These are phyloP conservation scores for Fusarium musae DNA, from an alignment of 2,329 filamentous ascomycete species.

Conservation along the genomic window DNA sequence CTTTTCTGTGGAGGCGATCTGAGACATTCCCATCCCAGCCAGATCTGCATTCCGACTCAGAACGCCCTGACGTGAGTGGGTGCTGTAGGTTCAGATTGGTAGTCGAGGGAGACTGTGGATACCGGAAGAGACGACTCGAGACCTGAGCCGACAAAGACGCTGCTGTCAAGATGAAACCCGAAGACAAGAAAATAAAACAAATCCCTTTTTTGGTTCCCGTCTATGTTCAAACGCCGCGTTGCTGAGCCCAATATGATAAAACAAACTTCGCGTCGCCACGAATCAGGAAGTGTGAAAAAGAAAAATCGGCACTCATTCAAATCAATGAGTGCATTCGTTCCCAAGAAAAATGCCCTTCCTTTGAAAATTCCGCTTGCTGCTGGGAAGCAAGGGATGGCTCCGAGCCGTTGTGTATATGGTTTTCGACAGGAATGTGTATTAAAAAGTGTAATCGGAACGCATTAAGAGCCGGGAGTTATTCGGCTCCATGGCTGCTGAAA, in stretches of 20 bases:
- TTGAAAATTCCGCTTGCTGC: slow-evolving; percentile 48
- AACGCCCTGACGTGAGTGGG: slow-evolving; percentile 36
- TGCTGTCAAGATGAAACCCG: slow-evolving; percentile 15
- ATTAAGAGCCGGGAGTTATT: slow-evolving; percentile 42
- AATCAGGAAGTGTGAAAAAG: slow-evolving; percentile 4
- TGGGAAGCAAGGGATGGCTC: slow-evolving; percentile 54
- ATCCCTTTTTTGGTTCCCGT: slow-evolving; percentile 39
- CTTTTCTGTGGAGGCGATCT: slow-evolving; percentile 34
- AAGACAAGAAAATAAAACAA: slow-evolving; percentile 33
- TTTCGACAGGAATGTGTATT: slow-evolving; percentile 50
- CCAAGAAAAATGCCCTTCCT: slow-evolving; percentile 30
- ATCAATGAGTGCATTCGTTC: slow-evolving; percentile 29
- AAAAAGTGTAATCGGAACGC: slow-evolving; percentile 49
- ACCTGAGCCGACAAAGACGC: slow-evolving; percentile 6
- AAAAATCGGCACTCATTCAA: slow-evolving; percentile 21
- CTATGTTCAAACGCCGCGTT: slow-evolving; percentile 51
- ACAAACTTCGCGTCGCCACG: slow-evolving; percentile 24
- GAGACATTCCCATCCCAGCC: slow-evolving; percentile 47
- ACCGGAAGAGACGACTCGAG: background rate
- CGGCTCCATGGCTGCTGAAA: slow-evolving; percentile 32
- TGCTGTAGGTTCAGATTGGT: slow-evolving; percentile 15
- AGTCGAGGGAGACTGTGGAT: slow-evolving; percentile 20
- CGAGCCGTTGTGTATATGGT: slow-evolving; percentile 51
- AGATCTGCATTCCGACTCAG: slow-evolving; percentile 47
- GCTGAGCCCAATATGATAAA: slow-evolving; percentile 31